These are phyloP conservation scores for Dryadomyces quercus-mongolicae DNA, from an alignment of 2,329 filamentous ascomycete genomes.

Conservation along the genomic window DNA sequence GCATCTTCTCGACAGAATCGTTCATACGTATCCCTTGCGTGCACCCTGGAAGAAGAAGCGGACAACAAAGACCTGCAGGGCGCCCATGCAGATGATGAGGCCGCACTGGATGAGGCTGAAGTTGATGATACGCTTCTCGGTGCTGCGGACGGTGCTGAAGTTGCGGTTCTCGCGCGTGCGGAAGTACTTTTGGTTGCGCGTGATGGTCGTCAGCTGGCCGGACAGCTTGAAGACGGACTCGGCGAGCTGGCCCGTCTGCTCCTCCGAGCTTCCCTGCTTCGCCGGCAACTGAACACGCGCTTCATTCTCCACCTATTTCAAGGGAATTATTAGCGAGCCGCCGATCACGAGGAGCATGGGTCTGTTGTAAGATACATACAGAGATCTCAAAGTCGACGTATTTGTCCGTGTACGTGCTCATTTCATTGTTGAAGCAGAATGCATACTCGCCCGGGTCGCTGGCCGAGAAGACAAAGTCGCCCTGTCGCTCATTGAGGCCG, in stretches of 20 bases:
- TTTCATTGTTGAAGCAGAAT: slow-evolving; percentile 98
- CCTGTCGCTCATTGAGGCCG: slow-evolving; percentile 84
- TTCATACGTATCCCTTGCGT: slow-evolving; percentile 57
- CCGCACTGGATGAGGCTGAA: slow-evolving; percentile 88
- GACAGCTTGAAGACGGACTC: slow-evolving; percentile 95
- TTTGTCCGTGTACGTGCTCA: slow-evolving; percentile 97
- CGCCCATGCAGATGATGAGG: slow-evolving; percentile 92
- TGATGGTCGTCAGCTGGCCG: slow-evolving; percentile 84
- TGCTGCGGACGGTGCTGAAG: slow-evolving; percentile 95
- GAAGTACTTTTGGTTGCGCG: slow-evolving; percentile 98
- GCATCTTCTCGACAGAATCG: background rate
- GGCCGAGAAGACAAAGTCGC: slow-evolving; percentile 95
- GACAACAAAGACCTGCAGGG: slow-evolving; percentile 91
- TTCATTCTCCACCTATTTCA: slow-evolving; percentile 75
- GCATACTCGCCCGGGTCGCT: slow-evolving; percentile 79
- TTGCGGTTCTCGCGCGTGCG: slow-evolving; percentile 97
- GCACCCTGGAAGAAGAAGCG: slow-evolving; percentile 94
- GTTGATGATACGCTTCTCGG: slow-evolving; percentile 91
- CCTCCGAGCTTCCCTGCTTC: slow-evolving; percentile 76
- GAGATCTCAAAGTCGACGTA: slow-evolving; percentile 96
- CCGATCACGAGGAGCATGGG: background rate
- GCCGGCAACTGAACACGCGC: slow-evolving; percentile 68
- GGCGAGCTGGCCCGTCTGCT: slow-evolving; percentile 80
- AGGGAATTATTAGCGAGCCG: background rate
- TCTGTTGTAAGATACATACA: slow-evolving; percentile 35